A percentile compares a stretch with the other conserved stretches of the same genome.
Conservation (phyloP, 116 monocot species). For the Cymodocea nodosa region DNA sequence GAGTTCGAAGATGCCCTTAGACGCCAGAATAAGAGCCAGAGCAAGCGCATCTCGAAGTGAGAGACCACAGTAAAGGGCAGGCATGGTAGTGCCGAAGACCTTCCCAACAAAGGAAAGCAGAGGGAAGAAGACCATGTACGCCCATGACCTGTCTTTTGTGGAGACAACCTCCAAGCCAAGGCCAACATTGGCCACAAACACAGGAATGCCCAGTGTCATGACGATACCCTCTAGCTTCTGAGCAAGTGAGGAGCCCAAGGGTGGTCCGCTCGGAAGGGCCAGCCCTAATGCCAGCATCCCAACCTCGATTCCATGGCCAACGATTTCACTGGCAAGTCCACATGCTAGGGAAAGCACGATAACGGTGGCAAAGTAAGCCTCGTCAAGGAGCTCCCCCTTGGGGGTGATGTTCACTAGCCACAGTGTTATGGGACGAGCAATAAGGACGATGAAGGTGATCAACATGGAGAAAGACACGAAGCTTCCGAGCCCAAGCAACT, state of each 20-base stretch:
- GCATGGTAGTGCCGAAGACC: constrained; percentile 10
- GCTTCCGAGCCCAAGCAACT: neutral
- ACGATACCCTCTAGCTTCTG: constrained; percentile 10
- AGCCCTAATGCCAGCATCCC: constrained; percentile 10
- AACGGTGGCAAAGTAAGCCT: constrained; percentile 11
- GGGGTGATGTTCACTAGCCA: constrained; percentile 27
- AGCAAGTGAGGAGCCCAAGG: constrained; percentile 7
- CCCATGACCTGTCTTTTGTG: neutral
- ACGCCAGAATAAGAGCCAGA: constrained; percentile 29
- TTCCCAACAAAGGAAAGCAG: constrained; percentile 10
- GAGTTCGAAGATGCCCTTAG: constrained; percentile 39
- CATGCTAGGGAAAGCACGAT: constrained; percentile 6
- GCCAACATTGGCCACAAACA: constrained; percentile 8
- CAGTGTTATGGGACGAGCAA: constrained; percentile 17
- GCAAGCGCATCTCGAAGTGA: constrained; percentile 16
- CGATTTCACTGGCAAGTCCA: constrained; percentile 8
- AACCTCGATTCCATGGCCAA: constrained; percentile 2
- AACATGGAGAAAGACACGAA: constrained; percentile 7
- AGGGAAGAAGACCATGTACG: constrained; percentile 10
- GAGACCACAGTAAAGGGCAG: constrained; percentile 25
- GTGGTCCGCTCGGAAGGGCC: constrained; percentile 9
- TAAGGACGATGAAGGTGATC: constrained; percentile 8
- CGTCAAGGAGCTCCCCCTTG: constrained; percentile 15
- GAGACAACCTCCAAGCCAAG: neutral
- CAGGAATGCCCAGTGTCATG: neutral